Evolutionary conservation across 768 basidiomycete genomes (phyloP), one percentile per base, ranked within the genome.

Genomic region (Sporobolomyces roseus): DNA sequence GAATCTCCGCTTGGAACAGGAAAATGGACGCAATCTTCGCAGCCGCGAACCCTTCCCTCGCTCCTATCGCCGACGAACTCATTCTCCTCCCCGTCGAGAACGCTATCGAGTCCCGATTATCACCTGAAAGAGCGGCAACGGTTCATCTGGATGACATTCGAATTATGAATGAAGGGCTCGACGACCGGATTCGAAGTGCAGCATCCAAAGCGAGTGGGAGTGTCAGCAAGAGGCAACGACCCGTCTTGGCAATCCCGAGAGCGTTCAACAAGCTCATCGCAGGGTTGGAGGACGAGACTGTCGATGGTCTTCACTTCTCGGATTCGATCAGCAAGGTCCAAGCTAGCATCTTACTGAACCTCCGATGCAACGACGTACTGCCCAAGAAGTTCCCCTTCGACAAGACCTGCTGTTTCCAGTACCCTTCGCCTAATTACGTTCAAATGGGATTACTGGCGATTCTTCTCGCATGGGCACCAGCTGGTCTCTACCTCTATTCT

Each of bases 151-250:
- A 87, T 19, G 90, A 93, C 75, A 87, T 93, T 63, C 88, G 91
- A 74, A 89, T 88, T 46, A 93, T 96, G 91, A 94, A 96, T 78
- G 87, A 88, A 4, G 88, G 90, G 77, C 82, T 93, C 58, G 82
- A 81, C 67, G 88, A 54, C 10, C 45, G 46, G 75, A 85, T 88
- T 60, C 83, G 90, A 27, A 64, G 64, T 43, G 59, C 56, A 9
- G 54, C 70, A 50, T 50, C 30, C 4, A 48, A 60, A 48, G 58
- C 58, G 23, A 23, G 45, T 4, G 30, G n/a, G n/a, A 4, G 43
- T 21, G 30, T 14, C 5, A 48, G 23, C 23, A 46, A 46, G 6
- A 45, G 70, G 78, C 36, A 32, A 7, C 55, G 52, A 49, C 70
- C 35, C 80, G 81, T 8, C 3, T 80, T 89, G 36, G 82, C 85